These are phyloP conservation scores for Hyphopichia pseudoburtonii DNA, from an alignment of 1,139 yeast species.

Conservation along the genomic window DNA sequence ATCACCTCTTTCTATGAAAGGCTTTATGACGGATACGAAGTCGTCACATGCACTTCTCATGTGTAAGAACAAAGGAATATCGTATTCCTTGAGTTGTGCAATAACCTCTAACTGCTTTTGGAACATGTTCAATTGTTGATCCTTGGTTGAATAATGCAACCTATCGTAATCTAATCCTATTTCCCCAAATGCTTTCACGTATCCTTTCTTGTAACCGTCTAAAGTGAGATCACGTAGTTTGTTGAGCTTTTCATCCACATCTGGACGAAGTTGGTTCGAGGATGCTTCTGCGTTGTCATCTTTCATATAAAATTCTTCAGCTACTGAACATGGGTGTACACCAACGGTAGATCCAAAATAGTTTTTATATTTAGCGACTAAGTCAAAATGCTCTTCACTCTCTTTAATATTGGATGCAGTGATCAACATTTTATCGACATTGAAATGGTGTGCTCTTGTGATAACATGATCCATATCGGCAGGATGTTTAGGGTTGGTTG, in stretches of 20 bases:
- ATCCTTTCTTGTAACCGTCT: conserved; percentile 49
- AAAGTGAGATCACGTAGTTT: conserved; percentile 50
- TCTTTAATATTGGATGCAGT: conserved; percentile 82
- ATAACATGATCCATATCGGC: conserved; percentile 67
- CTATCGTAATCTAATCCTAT: conserved; percentile 94
- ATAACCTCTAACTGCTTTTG: conserved; percentile 68
- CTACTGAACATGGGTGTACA: conserved; percentile 89
- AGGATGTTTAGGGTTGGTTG: conserved; percentile 53
- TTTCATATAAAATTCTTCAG: conserved; percentile 47
- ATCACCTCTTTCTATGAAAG: conserved; percentile 47
- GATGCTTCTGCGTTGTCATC: conserved; percentile 16
- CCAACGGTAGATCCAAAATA: conserved; percentile 74
- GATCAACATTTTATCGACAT: conserved; percentile 69
- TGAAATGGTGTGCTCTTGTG: conserved; percentile 60
- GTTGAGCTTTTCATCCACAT: conserved; percentile 38
- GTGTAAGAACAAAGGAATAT: conserved; percentile 81
- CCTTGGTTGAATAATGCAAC: conserved; percentile 68
- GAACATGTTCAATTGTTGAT: conserved; percentile 68
- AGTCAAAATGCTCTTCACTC: conserved; percentile 44
- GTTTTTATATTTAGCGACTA: conserved; percentile 31
- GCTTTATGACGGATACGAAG: conserved; percentile 61
- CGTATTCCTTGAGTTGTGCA: conserved; percentile 41
- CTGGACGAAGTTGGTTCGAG: conserved; percentile 23
- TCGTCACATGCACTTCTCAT: conserved; percentile 89
- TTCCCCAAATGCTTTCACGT: conserved; percentile 83